phyloP scores from a whole-genome alignment of 2,329 filamentous ascomycete genomes.

The Erysiphe neolycopersici region DNA sequence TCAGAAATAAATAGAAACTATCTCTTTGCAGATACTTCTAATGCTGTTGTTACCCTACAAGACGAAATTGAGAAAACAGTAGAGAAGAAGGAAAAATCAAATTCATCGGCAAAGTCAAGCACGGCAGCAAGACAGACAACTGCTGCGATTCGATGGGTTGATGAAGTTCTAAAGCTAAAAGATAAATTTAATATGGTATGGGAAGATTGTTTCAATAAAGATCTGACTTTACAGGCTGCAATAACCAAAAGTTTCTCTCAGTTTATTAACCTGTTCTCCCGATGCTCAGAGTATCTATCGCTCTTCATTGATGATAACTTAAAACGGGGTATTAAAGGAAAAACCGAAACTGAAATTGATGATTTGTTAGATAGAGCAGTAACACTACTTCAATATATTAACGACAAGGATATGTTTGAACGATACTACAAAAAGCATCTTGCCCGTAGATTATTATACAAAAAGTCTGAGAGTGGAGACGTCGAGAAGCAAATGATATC shows the following conservation, averaged over 20 bases:
- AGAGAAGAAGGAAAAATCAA: constrained; percentile 22
- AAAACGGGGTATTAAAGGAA: constrained; percentile 79
- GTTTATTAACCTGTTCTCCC: constrained; percentile 74
- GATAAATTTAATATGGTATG: constrained; percentile 71
- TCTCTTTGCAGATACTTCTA: constrained; percentile 26
- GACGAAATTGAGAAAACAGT: constrained; percentile 25
- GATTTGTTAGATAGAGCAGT: constrained; percentile 69
- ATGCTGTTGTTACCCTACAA: constrained; percentile 14
- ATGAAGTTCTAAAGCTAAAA: constrained; percentile 65
- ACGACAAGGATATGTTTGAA: constrained; percentile 86
- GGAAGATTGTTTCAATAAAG: constrained; percentile 42
- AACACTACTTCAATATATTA: constrained; percentile 60
- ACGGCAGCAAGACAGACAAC: constrained; percentile 53
- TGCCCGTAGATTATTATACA: constrained; percentile 61
- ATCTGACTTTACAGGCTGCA: constrained; percentile 54
- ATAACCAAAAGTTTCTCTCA: constrained; percentile 70
- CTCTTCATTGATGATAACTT: constrained; percentile 93
- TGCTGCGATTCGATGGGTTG: constrained; percentile 83
- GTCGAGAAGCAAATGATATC: constrained; percentile 89
- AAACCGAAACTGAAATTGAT: constrained; percentile 73
- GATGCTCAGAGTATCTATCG: constrained; percentile 78
- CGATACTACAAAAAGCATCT: constrained; percentile 96
- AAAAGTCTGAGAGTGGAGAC: constrained; percentile 71
- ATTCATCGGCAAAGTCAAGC: constrained; percentile 20
- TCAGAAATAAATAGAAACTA: constrained; percentile 51